Percentiles rank a stretch among this genome's conserved stretches.
Evolutionary conservation across 768 basidiomycete genomes (phyloP).

Genomic region (Suillus subluteus): DNA sequence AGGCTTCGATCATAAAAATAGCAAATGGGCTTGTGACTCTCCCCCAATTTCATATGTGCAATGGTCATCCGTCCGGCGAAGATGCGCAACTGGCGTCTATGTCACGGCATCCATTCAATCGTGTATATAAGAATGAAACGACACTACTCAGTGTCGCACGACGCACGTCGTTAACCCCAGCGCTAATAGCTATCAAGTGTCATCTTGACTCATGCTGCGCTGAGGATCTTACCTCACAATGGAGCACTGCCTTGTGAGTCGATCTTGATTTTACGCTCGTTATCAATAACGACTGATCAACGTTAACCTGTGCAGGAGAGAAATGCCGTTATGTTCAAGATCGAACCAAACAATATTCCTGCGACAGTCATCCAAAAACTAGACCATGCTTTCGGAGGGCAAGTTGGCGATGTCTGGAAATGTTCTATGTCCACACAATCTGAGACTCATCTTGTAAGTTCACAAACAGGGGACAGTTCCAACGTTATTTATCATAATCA

Average conservation of each 20-base stretch:
- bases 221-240: background rate
- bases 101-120: background rate
- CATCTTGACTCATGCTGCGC: background rate
- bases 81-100: background rate
- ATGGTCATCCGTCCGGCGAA: background rate
- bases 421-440: slow-evolving; percentile 1
- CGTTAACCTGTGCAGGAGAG: background rate
- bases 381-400: background rate
- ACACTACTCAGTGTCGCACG: background rate
- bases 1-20: too few relatives aligned
- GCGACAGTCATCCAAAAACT: background rate
- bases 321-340: background rate
- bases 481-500: background rate
- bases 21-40: too few relatives aligned
- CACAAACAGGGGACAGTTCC: background rate
- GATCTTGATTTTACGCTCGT: background rate
- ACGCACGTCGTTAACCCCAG: background rate
- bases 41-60: too few relatives aligned
- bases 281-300: background rate
- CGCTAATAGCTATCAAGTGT: background rate
- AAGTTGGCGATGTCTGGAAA: slow-evolving; percentile 13
- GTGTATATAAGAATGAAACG: background rate
- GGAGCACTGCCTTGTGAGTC: background rate
- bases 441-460: background rate
- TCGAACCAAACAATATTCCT: background rate